Evolutionary conservation across 2,329 filamentous ascomycete species (phyloP).

Genomic region (Cladosporium sp.): DNA sequence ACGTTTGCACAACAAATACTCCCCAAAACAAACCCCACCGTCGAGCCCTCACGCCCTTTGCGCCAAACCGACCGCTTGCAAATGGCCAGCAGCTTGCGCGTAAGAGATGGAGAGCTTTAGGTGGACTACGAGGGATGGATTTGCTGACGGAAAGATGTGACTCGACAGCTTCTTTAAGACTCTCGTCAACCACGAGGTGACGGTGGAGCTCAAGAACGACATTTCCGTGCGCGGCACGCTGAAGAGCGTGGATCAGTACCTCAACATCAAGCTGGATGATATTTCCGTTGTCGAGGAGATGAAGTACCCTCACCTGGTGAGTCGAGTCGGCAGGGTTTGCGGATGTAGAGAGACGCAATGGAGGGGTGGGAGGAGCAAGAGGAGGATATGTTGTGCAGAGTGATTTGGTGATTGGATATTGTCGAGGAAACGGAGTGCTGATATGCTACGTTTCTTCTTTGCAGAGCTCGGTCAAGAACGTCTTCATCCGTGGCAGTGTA

Average conservation of each 20-base stretch:
- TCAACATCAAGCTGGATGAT: constrained; percentile 98
- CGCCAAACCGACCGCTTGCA: too few species aligned
- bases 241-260: constrained; percentile 96
- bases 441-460: neutral
- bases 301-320: constrained; percentile 87
- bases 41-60: neutral
- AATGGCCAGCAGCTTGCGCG: too few species aligned
- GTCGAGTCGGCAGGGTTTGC: too few species aligned
- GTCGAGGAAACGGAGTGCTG: neutral
- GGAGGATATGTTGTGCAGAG: neutral
- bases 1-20: neutral
- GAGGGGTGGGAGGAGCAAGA: too few species aligned
- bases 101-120: too few species aligned
- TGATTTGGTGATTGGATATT: too few species aligned
- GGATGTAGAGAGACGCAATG: too few species aligned
- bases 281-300: constrained; percentile 88
- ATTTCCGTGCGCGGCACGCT: constrained; percentile 92
- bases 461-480: constrained; percentile 80
- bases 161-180: constrained; percentile 94
- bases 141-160: neutral
- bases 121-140: too few species aligned
- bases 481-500: constrained; percentile 90
- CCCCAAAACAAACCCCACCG: neutral
- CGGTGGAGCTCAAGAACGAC: constrained; percentile 98
- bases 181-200: constrained; percentile 93